Evolutionary conservation across 2,329 filamentous ascomycete genomes (phyloP).

Genomic region (Epicoccum nigrum): DNA sequence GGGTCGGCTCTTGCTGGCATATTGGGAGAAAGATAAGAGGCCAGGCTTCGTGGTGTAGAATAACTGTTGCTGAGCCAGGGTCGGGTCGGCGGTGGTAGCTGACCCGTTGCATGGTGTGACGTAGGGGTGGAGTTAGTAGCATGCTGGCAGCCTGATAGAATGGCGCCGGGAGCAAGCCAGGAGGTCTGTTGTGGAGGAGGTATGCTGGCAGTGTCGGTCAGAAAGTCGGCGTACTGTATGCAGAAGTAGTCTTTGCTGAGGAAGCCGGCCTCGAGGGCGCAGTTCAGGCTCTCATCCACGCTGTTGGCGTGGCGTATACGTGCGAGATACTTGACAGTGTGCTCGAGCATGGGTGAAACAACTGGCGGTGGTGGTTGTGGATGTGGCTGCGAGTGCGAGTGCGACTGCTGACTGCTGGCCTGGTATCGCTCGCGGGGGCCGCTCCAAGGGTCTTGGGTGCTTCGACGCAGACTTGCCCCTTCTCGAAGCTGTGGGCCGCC

Average conservation of each 20-base stretch:
- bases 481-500: not conserved
- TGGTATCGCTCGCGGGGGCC: constrained; percentile 31
- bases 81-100: constrained; percentile 40
- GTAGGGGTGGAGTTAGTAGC: constrained; percentile 49
- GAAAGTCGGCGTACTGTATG: constrained; percentile 60
- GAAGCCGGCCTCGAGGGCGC: constrained; percentile 61
- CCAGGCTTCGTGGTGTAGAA: constrained; percentile 35
- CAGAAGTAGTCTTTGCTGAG: constrained; percentile 59
- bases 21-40: constrained; percentile 24
- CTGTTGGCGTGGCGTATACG: constrained; percentile 60
- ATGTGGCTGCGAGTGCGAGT: constrained; percentile 25
- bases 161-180: constrained; percentile 66
- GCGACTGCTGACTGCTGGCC: constrained; percentile 15
- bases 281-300: constrained; percentile 61
- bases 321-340: constrained; percentile 67
- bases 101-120: not conserved
- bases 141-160: constrained; percentile 67
- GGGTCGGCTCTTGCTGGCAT: constrained; percentile 9
- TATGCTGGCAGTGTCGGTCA: constrained; percentile 61
- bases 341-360: constrained; percentile 56
- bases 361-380: constrained; percentile 22
- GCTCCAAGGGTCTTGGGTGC: constrained; percentile 41
- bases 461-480: not conserved
- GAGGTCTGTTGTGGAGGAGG: constrained; percentile 61
- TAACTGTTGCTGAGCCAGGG: constrained; percentile 48